Evolutionary conservation across 179 eudicot species (phyloP), one percentile per base, ranked within the genome.

Genomic region (Amaranthus tricolor): DNA sequence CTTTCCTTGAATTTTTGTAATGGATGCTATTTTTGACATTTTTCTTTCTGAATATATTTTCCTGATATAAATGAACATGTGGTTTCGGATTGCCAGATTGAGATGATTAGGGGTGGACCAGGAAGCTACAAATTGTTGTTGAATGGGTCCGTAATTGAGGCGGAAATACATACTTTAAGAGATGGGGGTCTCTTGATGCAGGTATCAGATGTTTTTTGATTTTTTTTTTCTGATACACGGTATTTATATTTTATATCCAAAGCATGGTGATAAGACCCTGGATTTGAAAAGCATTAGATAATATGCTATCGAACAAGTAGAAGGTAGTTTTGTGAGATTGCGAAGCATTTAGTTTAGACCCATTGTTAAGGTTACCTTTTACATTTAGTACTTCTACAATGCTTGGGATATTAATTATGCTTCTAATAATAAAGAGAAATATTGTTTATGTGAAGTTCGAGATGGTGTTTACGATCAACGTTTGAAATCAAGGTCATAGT

Each of bases 151-250:
- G 96, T 87, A 77, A 80, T 96, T 82, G 99, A 94, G 83, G 99
- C 98, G 54, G 99, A 94, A 78, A 96, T 96, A 84, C 97, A 96
- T 81, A 96, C 97, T 70, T 81, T 96, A 74, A 92, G 98, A 74
- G 99, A 96, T 82, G 98, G 99, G 70, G 99, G 98, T 84, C 92
- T 94, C 72, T 59, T 96, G 67, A 94, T 96, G 98, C 99, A 96
- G 96, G 98, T 84, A 88, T 83, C 80, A 52, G 78, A 74, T 74
- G 61, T 68, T 20, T 47, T 65, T 40, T 24, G 9, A 2, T 40
- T 49, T 21, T 57, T 1, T 57, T 21, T 77, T 58, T 48, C 66
- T 16, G 14, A 31, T 45, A 44, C 43, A 15, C 13, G 49, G 9
- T 70, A n/a, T 12, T 17, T 47, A 49, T 11, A 40, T 14, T 31